These are phyloP conservation scores for Xanthoparmelia taractica DNA, from an alignment of 495 filamentous ascomycete species.

Conservation along the genomic window DNA sequence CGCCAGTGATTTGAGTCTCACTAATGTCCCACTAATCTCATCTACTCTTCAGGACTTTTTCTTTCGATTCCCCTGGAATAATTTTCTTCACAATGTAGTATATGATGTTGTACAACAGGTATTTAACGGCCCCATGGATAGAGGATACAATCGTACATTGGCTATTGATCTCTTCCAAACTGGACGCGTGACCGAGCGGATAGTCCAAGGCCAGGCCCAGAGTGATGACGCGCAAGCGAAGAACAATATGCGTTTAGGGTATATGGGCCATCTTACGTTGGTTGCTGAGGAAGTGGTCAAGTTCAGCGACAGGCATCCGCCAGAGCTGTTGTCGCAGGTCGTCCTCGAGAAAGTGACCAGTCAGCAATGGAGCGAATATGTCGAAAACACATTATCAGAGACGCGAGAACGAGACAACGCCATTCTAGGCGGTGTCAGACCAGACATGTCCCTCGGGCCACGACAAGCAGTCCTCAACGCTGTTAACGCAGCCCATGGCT, in stretches of 20 bases:
- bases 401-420: constrained; percentile 96
- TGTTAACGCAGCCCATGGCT: constrained; percentile 51
- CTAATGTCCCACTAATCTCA: constrained; percentile 10
- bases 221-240: constrained; percentile 76
- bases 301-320: constrained; percentile 89
- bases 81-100: constrained; percentile 98
- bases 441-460: constrained; percentile 68
- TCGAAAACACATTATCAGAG: constrained; percentile 87
- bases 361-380: constrained; percentile 86
- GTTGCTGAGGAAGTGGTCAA: constrained; percentile 99
- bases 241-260: constrained; percentile 85
- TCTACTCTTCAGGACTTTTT: constrained; percentile 66
- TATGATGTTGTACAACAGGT: constrained; percentile 99
- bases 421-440: constrained; percentile 91
- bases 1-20: background rate
- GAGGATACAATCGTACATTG: constrained; percentile 86
- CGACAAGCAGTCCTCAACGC: constrained; percentile 59
- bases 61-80: constrained; percentile 99
- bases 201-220: constrained; percentile 79
- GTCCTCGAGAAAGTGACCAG: constrained; percentile 86
- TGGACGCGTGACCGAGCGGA: constrained; percentile 80
- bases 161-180: constrained; percentile 88
- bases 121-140: constrained; percentile 97
- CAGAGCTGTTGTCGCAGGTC: constrained; percentile 72
- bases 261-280: constrained; percentile 96